These are phyloP conservation scores for Cystoisospora suis DNA, from an alignment of 169 alveolate species.

Conservation along the genomic window DNA sequence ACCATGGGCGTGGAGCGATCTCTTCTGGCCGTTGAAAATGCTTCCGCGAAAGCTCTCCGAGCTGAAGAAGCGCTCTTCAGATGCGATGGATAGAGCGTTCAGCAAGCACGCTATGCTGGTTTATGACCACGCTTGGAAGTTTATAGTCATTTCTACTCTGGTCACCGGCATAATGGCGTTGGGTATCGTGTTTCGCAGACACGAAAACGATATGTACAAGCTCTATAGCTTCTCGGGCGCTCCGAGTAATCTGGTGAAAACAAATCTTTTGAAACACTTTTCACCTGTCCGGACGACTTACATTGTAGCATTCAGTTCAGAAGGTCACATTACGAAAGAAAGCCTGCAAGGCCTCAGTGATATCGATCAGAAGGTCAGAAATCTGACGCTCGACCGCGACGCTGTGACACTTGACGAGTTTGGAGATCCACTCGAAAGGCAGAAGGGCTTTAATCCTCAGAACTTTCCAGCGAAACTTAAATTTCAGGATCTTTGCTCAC, in stretches of 20 bases:
- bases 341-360: conserved; percentile 1
- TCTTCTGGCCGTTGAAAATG: neutral
- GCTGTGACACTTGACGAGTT: conserved; percentile 37
- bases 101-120: conserved; percentile 45
- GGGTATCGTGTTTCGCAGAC: conserved; percentile 47
- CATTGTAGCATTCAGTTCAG: neutral
- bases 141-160: neutral
- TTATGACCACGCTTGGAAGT: conserved; percentile 45
- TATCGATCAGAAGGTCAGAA: neutral
- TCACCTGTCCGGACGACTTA: conserved; percentile 14
- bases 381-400: conserved; percentile 13
- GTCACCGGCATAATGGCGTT: conserved; percentile 37
- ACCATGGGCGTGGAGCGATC: neutral
- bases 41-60: neutral
- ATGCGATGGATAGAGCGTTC: conserved; percentile 28
- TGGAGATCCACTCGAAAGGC: conserved; percentile 19
- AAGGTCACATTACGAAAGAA: neutral
- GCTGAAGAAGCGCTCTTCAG: conserved; percentile 6
- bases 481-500: conserved; percentile 68
- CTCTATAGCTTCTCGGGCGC: conserved; percentile 51
- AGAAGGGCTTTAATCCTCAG: neutral
- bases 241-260: conserved; percentile 22
- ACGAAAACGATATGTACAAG: conserved; percentile 52
- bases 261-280: neutral
- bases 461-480: conserved; percentile 27